phyloP scores from a whole-genome alignment of 176 grass and related monocot species.

The Ampelocalamus luodianensis region DNA sequence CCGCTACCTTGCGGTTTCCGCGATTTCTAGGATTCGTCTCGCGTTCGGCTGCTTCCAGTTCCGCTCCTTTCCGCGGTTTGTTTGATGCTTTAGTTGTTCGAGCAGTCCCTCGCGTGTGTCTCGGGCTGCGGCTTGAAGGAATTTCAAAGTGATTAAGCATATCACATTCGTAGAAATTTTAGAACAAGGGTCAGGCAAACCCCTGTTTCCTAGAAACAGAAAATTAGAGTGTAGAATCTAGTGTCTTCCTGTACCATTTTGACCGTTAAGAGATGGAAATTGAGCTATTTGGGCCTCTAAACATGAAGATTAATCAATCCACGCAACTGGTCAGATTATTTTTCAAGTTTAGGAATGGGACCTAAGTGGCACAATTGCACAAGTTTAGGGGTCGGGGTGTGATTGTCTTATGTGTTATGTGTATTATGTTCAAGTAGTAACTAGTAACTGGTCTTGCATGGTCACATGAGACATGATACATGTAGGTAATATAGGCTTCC shows the following conservation, averaged over 20 bases:
- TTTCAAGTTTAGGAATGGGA: background rate
- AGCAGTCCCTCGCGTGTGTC: background rate
- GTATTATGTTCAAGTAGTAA: background rate
- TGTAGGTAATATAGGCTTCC: background rate
- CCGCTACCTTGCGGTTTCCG: background rate
- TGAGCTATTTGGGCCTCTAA: background rate
- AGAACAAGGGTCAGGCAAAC: background rate
- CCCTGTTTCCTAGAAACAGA: background rate
- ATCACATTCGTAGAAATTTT: background rate
- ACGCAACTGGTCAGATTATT: background rate
- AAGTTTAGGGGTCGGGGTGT: background rate
- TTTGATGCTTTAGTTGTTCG: background rate
- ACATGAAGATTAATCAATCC: background rate
- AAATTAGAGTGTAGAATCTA: background rate
- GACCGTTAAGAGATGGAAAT: background rate
- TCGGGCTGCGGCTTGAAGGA: background rate
- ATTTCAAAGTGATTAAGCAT: background rate
- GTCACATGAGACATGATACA: background rate
- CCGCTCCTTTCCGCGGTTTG: background rate
- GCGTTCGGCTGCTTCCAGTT: background rate
- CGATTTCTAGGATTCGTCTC: constrained; percentile 1
- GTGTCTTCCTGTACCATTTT: background rate
- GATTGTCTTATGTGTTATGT: background rate
- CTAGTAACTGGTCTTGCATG: background rate
- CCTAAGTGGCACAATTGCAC: background rate